Conservation (phyloP, 2,329 filamentous ascomycete species). For the Penicillium sp. region DNA sequence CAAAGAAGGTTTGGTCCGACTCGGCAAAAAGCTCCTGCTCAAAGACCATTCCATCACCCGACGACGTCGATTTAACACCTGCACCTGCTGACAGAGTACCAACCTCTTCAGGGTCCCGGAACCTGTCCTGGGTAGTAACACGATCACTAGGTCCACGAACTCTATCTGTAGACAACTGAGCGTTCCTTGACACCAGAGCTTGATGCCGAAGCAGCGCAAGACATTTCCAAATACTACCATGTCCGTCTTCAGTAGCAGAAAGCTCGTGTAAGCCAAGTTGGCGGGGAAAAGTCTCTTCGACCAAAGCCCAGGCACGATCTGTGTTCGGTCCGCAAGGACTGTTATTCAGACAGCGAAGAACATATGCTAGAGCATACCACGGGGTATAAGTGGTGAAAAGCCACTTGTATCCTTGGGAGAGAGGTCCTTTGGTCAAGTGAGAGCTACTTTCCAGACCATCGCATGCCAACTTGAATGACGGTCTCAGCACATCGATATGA, state of each 20-base stretch:
- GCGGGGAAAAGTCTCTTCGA: constrained; percentile 16
- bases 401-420: constrained; percentile 17
- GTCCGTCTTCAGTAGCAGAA: constrained; percentile 6
- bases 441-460: constrained; percentile 14
- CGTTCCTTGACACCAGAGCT: constrained; percentile 1
- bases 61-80: not conserved
- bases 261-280: constrained; percentile 1
- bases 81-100: not conserved
- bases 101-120: not conserved
- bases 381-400: constrained; percentile 21
- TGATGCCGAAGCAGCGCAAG: constrained; percentile 14
- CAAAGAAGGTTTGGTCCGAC: constrained; percentile 4
- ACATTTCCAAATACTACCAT: constrained; percentile 13
- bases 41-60: not conserved
- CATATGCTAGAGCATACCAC: constrained; percentile 24
- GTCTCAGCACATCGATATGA: constrained; percentile 7
- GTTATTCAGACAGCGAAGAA: constrained; percentile 20
- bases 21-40: not conserved
- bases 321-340: constrained; percentile 9
- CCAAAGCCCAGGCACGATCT: constrained; percentile 16
- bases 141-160: not conserved
- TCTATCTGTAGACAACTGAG: not conserved
- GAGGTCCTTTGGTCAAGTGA: constrained; percentile 9
- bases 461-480: constrained; percentile 19
- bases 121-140: not conserved